Evolutionary conservation across 1,284 basidiomycete species (phyloP), one percentile per base, ranked within the genome.

Genomic region (Leccinum angustisporum): DNA sequence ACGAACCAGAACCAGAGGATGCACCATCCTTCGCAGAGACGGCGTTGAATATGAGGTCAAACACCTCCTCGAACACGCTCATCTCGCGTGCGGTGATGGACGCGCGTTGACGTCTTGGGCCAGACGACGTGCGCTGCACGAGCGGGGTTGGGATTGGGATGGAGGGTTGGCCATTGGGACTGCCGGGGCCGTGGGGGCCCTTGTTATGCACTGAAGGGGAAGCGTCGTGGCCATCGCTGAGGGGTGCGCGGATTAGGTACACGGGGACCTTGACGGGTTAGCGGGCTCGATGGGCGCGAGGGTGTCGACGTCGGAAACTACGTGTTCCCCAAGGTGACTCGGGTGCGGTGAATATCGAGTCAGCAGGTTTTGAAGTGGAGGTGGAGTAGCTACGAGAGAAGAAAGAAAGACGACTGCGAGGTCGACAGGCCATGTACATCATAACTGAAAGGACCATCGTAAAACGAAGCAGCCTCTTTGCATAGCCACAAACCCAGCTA

Each of bases 11-110:
- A 46, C 36, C 59, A 18, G 52, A 60, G 50, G 38, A 54, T 61
- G 73, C 71, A n/a, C 60, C 59, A 2, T 59, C 59, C 50, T 73
- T 71, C 55, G 79, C 76, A 31, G 78, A 76, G 54, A 80, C 81
- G 10, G 84, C 83, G 57, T 82, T 77, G 70, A 91, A 90, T 50
- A 92, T 85, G 76, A 87, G 77, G 68, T 85, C 80, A 68, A 91
- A 90, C 83, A 91, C 88, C 34, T 86, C 84, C 66, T 88, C 83
- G 65, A 92, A 87, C 2, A 83, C 83, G 61, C 72, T 80, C 64
- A 82, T 79, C 75, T 92, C 90, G 53, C 81, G 81, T 1, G 83
- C 83, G 3, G 88, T 90, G 83, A 92, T 86, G 16, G 83, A 77
- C 66, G 88, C 83, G 38, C 81, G 80, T 40, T 81, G 80, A 13